phyloP scores from a whole-genome alignment of 306 rosid species.

The Vigna trinervia region DNA sequence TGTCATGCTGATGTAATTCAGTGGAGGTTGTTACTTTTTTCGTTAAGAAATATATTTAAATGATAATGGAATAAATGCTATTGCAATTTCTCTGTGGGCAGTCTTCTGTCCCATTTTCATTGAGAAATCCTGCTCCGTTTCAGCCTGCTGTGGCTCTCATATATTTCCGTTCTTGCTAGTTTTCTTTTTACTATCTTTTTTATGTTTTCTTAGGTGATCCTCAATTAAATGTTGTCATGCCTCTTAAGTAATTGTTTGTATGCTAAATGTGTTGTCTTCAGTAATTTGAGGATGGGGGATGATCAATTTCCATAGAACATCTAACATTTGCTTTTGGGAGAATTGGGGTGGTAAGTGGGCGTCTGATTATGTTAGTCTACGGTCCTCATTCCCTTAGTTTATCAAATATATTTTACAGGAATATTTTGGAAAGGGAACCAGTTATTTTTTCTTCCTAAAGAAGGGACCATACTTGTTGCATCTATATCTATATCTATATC shows the following conservation, averaged over 20 bases:
- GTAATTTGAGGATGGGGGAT: constrained; percentile 59
- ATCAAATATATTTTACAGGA: constrained; percentile 20
- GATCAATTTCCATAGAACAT: constrained; percentile 50
- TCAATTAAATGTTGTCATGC: not conserved
- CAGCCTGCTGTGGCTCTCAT: not conserved
- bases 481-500: not conserved
- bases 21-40: constrained; percentile 42
- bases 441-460: constrained; percentile 55
- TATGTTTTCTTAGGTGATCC: not conserved
- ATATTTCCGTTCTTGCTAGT: not conserved
- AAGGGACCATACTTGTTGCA: constrained; percentile 8
- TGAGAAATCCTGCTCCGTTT: constrained; percentile 31
- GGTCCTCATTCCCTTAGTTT: constrained; percentile 42
- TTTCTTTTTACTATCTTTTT: not conserved
- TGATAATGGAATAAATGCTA: constrained; percentile 43
- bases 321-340: constrained; percentile 49
- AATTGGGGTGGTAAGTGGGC: constrained; percentile 64
- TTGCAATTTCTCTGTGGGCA: constrained; percentile 39
- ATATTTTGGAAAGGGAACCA: constrained; percentile 40
- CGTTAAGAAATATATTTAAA: constrained; percentile 43
- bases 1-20: constrained; percentile 43
- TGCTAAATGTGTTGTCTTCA: constrained; percentile 51
- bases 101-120: constrained; percentile 28
- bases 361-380: constrained; percentile 45
- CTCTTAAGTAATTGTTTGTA: constrained; percentile 24